phyloP scores from a whole-genome alignment of 2,329 filamentous ascomycete genomes.

The Botryotinia convoluta region DNA sequence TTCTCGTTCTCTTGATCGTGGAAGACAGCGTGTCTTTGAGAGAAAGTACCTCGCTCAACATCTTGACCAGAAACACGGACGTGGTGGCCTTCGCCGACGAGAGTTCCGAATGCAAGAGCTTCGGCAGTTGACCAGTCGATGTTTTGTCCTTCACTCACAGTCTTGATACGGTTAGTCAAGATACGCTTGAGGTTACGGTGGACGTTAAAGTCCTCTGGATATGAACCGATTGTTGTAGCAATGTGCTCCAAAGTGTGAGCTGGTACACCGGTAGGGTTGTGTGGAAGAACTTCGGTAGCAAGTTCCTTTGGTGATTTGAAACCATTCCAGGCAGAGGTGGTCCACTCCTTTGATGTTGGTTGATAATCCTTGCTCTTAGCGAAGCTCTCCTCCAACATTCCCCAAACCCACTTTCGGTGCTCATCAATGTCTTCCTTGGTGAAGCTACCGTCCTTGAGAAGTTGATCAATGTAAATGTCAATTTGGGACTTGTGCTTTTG shows the following conservation, averaged over 20 bases:
- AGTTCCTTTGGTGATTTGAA: slow-evolving; percentile 99
- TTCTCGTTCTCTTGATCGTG: slow-evolving; percentile 95
- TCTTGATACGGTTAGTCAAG: slow-evolving; percentile 83
- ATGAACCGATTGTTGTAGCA: slow-evolving; percentile 71
- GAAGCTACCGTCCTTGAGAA: slow-evolving; percentile 89
- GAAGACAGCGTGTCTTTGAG: slow-evolving; percentile 93
- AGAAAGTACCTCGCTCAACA: slow-evolving; percentile 99
- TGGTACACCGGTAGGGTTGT: slow-evolving; percentile 82
- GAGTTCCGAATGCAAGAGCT: slow-evolving; percentile 87
- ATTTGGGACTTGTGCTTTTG: slow-evolving; percentile 79
- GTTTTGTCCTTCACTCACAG: slow-evolving; percentile 83
- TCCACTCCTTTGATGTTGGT: slow-evolving; percentile 95
- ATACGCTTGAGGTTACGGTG: slow-evolving; percentile 99
- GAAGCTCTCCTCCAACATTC: slow-evolving; percentile 97
- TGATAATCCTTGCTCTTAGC: slow-evolving; percentile 96
- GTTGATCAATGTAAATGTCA: slow-evolving; percentile 87
- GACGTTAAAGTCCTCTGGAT: slow-evolving; percentile 80
- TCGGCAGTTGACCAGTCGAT: slow-evolving; percentile 98
- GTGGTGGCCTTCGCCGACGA: slow-evolving; percentile 91
- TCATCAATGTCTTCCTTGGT: slow-evolving; percentile 97
- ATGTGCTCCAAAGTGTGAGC: slow-evolving; percentile 74
- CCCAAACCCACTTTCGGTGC: slow-evolving; percentile 99
- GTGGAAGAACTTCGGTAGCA: slow-evolving; percentile 87
- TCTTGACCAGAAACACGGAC: slow-evolving; percentile 98
- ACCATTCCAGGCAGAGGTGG: slow-evolving; percentile 97